Base-by-base conservation (phyloP, 805 yeast genomes). In the Myxozyma geophila region DNA sequence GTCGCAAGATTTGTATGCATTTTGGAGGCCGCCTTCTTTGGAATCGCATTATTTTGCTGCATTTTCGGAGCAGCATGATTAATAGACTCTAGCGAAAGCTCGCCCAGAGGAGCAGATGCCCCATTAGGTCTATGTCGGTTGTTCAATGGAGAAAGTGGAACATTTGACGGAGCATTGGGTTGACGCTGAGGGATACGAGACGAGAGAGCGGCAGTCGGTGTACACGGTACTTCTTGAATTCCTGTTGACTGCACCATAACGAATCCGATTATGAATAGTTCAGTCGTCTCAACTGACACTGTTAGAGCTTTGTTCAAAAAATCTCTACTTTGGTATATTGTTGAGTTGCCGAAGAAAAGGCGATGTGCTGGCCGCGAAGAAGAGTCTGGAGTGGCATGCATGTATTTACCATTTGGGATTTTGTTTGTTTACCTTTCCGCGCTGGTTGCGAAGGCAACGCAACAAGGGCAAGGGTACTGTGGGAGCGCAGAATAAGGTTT, bases 171-270 rank as follows among this genome's bases (percentile, higher is more conserved):
- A 6, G 36, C 52, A n/a, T 50, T 46, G 21, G 48, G 23, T 37
- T 47, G 54, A 19, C 59, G 56, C 53, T 62, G 66, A 5, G 66
- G 66, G 36, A 63, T 63, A 19, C 63, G 63, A 6, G 66, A 28
- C 28, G 28, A 63, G 33, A 59, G 48, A 13, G 60, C 40, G n/a
- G 63, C 64, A 13, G 63, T 47, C 36, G 59, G 59, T 15, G 59
- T 56, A 39, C 48, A 48, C 5, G 59, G 59, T n/a, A 46, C 33
- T 7, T 39, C 43, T 9, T 17, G 59, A 44, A 44, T 36, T 28
- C 36, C 59, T 12, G 59, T 46, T 23, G 37, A 23, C 33, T 43
- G 39, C 21, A 28, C 59, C 37, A 28, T 40, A 33, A 52, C 8
- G 23, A 41, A 39, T 10, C 47, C 15, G 15, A 17, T 10, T 19